Evolutionary conservation across 345 rosid species (phyloP).

Genomic region (Streptanthus diversifolius): DNA sequence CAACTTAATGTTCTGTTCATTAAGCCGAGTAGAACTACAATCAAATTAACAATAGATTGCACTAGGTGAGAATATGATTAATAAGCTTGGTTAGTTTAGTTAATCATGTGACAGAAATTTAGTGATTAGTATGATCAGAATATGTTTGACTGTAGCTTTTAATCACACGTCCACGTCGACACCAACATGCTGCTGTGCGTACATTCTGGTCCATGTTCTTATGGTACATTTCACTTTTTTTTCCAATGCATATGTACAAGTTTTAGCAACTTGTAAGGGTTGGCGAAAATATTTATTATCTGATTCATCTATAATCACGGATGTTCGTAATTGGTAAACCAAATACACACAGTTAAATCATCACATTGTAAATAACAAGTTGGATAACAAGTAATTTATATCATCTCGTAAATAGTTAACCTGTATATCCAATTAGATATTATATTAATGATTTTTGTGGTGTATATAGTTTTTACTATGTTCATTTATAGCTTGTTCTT

Average conservation of each 20-base stretch:
- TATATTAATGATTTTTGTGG: background rate
- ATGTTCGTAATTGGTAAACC: background rate
- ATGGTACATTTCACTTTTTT: constrained; percentile 7
- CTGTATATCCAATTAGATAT: too few species aligned
- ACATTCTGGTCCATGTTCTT: constrained; percentile 23
- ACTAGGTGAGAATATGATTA: too few species aligned
- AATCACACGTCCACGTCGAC: constrained; percentile 10
- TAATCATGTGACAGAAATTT: background rate
- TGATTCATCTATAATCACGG: background rate
- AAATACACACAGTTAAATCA: background rate
- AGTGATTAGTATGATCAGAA: background rate
- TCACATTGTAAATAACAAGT: background rate
- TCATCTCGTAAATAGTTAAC: too few species aligned
- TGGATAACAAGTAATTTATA: too few species aligned
- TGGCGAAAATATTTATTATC: background rate
- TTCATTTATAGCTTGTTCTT: background rate
- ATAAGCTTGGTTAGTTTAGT: background rate
- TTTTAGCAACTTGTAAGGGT: constrained; percentile 1
- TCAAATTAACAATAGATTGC: too few species aligned
- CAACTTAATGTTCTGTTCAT: background rate
- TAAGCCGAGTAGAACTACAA: background rate
- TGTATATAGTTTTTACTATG: too few species aligned
- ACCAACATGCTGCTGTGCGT: constrained; percentile 14
- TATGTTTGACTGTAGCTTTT: background rate
- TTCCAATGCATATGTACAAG: background rate